Evolutionary conservation across 2,329 filamentous ascomycete genomes (phyloP), one percentile per base, ranked within the genome.

Genomic region (Pseudogymnoascus destructans): DNA sequence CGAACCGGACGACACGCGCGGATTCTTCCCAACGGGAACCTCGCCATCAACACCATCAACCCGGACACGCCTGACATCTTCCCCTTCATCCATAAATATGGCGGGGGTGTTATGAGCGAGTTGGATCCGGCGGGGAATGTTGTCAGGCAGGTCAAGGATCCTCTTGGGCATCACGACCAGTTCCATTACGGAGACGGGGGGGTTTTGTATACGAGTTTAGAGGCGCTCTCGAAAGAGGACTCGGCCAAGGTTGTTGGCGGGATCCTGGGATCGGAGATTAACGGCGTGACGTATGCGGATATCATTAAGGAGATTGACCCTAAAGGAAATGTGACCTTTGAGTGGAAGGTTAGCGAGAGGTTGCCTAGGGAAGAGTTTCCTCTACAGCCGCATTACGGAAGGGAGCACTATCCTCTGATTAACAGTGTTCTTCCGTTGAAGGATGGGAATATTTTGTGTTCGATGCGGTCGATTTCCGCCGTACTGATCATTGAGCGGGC

Each of bases 331-430:
- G 62, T 73, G 7, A 64, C 74, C 4, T 76, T 73, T 72, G 66
- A 66, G 5, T 75, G 74, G 74, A 71, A 70, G 33, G 73, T 70
- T 8, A 71, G 71, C 35, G 73, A 75, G 21, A 69, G 71, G 55
- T 66, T 76, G 0, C 67, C 70, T 32, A 67, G 68, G 0, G 66
- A 68, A 2, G 65, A 68, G 42, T 76, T 72, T 57, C 67, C 70
- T 3, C 67, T 74, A 1, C 73, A 75, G 32, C 64, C 71, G 4
- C 69, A 72, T 59, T 73, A 71, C 60, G 66, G 70, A 21, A 68
- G 70, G 9, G 71, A 73, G 49, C 74, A 76, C 64, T 76, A 70
- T 65, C 73, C 74, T 1, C 66, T 76, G 2, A 75, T 76, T 60
- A 76, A 76, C 58, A 71, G 70, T 5, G 72, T 75, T 7, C 64